Percentiles rank a stretch among this genome's conserved stretches.
Conservation (phyloP, 495 filamentous ascomycete genomes). For the Aspergillus bridgeri region DNA sequence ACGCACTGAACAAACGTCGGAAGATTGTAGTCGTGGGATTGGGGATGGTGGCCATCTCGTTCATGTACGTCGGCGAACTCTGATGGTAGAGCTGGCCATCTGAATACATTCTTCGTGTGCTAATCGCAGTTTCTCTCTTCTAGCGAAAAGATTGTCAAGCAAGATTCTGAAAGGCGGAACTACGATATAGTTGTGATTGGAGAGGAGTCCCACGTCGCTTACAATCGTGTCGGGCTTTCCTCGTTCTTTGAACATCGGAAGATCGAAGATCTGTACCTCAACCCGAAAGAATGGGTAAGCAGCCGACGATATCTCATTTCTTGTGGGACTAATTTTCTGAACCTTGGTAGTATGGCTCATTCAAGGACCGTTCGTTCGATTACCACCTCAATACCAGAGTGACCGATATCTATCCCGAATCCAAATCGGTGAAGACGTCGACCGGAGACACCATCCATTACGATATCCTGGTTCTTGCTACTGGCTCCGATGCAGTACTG, state of each 20-base stretch:
- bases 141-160: constrained; percentile 87
- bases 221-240: constrained; percentile 94
- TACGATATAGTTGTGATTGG: constrained; percentile 90
- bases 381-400: constrained; percentile 85
- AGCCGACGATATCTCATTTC: not conserved
- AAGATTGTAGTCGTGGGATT: constrained; percentile 84
- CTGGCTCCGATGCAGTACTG: constrained; percentile 85
- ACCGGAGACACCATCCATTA: constrained; percentile 70
- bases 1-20: constrained; percentile 43
- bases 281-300: constrained; percentile 83
- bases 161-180: constrained; percentile 69
- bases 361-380: constrained; percentile 64
- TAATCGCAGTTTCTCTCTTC: not conserved
- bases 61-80: constrained; percentile 67
- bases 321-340: not conserved
- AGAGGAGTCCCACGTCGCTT: constrained; percentile 87
- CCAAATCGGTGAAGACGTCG: constrained; percentile 68
- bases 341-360: constrained; percentile 46
- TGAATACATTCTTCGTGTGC: not conserved
- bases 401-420: constrained; percentile 60
- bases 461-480: constrained; percentile 86
- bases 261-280: constrained; percentile 87
- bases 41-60: constrained; percentile 93
- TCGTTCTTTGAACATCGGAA: constrained; percentile 89
- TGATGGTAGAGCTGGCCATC: not conserved